A percentile compares a stretch with the other conserved stretches of the same genome.
Evolutionary conservation across 1,284 basidiomycete genomes (phyloP).

Genomic region (Cutaneotrichosporon arboriforme): DNA sequence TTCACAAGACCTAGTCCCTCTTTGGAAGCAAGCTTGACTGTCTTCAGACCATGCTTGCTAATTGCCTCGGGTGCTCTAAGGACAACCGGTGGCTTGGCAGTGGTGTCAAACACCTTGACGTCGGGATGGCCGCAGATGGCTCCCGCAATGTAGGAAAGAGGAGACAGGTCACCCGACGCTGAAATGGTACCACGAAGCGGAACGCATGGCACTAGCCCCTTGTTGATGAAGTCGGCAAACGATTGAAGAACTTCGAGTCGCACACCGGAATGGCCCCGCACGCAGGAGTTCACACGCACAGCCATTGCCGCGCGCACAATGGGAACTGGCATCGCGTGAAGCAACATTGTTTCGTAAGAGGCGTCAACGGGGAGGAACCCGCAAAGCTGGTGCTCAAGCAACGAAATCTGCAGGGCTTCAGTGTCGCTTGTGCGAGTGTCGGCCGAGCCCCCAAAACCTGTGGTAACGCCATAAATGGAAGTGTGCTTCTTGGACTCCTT

Average conservation of each 20-base stretch:
- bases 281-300: constrained; percentile 18
- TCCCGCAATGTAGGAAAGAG: constrained; percentile 18
- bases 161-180: constrained; percentile 17
- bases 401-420: constrained; percentile 19
- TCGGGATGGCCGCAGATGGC: constrained; percentile 20
- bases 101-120: constrained; percentile 20
- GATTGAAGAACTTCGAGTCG: constrained; percentile 18
- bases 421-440: constrained; percentile 19
- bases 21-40: constrained; percentile 14
- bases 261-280: constrained; percentile 22
- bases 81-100: not conserved
- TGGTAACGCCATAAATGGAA: constrained; percentile 20
- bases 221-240: constrained; percentile 18
- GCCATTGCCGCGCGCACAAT: constrained; percentile 20
- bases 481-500: constrained; percentile 22
- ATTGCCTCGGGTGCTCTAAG: constrained; percentile 14
- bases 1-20: constrained; percentile 21
- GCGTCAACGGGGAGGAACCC: constrained; percentile 17
- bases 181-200: constrained; percentile 20
- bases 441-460: constrained; percentile 19
- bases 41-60: constrained; percentile 13
- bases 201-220: constrained; percentile 17
- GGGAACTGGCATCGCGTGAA: constrained; percentile 18
- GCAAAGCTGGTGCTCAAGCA: constrained; percentile 23
- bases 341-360: constrained; percentile 18